Conservation (phyloP, 331 rosid genomes). For the Telfairia occidentalis region DNA sequence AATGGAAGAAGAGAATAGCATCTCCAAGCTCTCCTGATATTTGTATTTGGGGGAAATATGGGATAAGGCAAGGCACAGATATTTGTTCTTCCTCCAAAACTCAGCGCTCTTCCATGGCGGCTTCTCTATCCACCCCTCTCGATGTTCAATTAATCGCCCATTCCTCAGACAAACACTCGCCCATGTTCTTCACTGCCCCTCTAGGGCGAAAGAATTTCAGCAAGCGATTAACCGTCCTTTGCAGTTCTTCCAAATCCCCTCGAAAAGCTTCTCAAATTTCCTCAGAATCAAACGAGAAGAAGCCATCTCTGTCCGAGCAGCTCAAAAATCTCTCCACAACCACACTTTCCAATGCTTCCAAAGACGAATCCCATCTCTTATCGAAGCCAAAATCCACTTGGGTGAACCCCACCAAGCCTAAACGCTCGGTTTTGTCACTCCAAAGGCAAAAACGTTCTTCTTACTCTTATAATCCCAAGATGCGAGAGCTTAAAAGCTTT, state of each 20-base stretch:
- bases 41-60: not conserved
- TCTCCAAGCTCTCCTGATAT: not conserved
- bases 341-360: slow-evolving; percentile 33
- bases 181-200: slow-evolving; percentile 34
- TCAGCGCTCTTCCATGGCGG: slow-evolving; percentile 36
- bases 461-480: slow-evolving; percentile 42
- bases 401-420: slow-evolving; percentile 80
- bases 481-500: slow-evolving; percentile 42
- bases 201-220: slow-evolving; percentile 9
- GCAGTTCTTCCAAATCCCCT: slow-evolving; percentile 31
- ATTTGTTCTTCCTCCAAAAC: not conserved
- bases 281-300: slow-evolving; percentile 18
- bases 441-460: slow-evolving; percentile 60
- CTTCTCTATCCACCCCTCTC: slow-evolving; percentile 40
- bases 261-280: slow-evolving; percentile 26
- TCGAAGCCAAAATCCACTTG: slow-evolving; percentile 76
- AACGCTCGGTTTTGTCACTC: slow-evolving; percentile 48
- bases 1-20: too few species aligned
- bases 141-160: slow-evolving; percentile 40
- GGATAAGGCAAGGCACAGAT: not conserved
- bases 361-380: slow-evolving; percentile 26
- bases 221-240: slow-evolving; percentile 24
- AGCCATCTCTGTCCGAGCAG: slow-evolving; percentile 66
- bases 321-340: slow-evolving; percentile 47
- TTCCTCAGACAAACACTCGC: slow-evolving; percentile 31